phyloP scores from a whole-genome alignment of 352 stramenopile genomes.

The Pythium phragmitis region DNA sequence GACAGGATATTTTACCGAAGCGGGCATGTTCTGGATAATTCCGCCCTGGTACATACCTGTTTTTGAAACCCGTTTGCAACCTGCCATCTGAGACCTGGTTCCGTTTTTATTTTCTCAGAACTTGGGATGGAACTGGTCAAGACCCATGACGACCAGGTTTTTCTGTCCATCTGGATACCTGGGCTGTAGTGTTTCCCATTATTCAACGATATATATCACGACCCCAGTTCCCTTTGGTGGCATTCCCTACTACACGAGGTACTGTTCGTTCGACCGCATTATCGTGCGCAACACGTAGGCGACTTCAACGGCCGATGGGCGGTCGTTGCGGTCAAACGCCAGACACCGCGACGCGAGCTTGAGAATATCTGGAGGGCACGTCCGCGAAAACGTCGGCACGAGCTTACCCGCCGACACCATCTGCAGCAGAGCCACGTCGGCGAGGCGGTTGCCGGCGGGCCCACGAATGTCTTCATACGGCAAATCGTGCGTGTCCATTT shows the following conservation, averaged over 20 bases:
- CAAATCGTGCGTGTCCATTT: constrained; percentile 44
- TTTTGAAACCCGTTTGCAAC: too few species aligned
- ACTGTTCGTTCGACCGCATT: constrained; percentile 25
- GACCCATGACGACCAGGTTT: too few species aligned
- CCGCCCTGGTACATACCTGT: too few species aligned
- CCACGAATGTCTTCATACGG: constrained; percentile 37
- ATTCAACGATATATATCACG: constrained; percentile 1
- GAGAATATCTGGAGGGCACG: constrained; percentile 31
- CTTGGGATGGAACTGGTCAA: too few species aligned
- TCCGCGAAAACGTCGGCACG: constrained; percentile 29
- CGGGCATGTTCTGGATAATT: too few species aligned
- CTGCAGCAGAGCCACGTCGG: constrained; percentile 40
- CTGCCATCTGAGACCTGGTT: too few species aligned
- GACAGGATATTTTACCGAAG: too few species aligned
- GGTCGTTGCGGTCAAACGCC: constrained; percentile 26
- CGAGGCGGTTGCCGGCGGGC: constrained; percentile 29
- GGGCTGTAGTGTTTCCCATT: too few species aligned
- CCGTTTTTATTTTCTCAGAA: too few species aligned
- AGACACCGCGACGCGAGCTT: constrained; percentile 36
- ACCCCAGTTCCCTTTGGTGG: background rate
- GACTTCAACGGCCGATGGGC: constrained; percentile 38
- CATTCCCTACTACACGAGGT: constrained; percentile 8
- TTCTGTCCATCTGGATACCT: too few species aligned
- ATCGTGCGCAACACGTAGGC: constrained; percentile 36
- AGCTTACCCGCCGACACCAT: constrained; percentile 39